These are phyloP conservation scores for Penicillium ucsense DNA, from an alignment of 495 filamentous ascomycete species.

Conservation along the genomic window DNA sequence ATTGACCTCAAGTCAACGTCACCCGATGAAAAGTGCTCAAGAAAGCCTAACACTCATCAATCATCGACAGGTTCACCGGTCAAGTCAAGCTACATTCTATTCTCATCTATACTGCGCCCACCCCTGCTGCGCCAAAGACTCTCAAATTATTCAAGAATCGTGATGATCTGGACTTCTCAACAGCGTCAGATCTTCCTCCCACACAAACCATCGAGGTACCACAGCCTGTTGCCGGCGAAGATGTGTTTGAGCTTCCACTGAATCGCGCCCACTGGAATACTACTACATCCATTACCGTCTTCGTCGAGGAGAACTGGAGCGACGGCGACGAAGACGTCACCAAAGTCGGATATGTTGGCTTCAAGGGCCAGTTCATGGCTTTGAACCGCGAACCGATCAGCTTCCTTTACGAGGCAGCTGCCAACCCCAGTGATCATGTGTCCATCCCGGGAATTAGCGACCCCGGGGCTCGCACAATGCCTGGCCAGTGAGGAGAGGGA, in stretches of 20 bases:
- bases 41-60: slow-evolving; percentile 1
- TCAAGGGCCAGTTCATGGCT: slow-evolving; percentile 86
- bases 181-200: slow-evolving; percentile 55
- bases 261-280: slow-evolving; percentile 83
- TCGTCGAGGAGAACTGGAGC: slow-evolving; percentile 61
- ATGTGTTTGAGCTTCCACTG: slow-evolving; percentile 76
- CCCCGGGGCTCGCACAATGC: slow-evolving; percentile 30
- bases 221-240: slow-evolving; percentile 51
- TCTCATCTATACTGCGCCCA: slow-evolving; percentile 66
- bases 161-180: slow-evolving; percentile 73
- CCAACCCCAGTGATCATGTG: slow-evolving; percentile 80
- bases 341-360: slow-evolving; percentile 72
- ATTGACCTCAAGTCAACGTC: too few relatives aligned
- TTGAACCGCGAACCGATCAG: slow-evolving; percentile 73
- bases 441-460: slow-evolving; percentile 37
- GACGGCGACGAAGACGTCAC: slow-evolving; percentile 68
- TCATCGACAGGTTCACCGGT: slow-evolving; percentile 65
- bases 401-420: slow-evolving; percentile 86
- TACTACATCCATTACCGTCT: slow-evolving; percentile 65
- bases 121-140: slow-evolving; percentile 64
- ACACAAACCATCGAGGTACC: slow-evolving; percentile 73
- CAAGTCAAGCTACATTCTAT: slow-evolving; percentile 87
- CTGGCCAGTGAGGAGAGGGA: slow-evolving; percentile 20
- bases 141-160: slow-evolving; percentile 79
- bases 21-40: too few relatives aligned